Conservation (phyloP, 2,329 filamentous ascomycete species). For the Aspergillus viridinutans region DNA sequence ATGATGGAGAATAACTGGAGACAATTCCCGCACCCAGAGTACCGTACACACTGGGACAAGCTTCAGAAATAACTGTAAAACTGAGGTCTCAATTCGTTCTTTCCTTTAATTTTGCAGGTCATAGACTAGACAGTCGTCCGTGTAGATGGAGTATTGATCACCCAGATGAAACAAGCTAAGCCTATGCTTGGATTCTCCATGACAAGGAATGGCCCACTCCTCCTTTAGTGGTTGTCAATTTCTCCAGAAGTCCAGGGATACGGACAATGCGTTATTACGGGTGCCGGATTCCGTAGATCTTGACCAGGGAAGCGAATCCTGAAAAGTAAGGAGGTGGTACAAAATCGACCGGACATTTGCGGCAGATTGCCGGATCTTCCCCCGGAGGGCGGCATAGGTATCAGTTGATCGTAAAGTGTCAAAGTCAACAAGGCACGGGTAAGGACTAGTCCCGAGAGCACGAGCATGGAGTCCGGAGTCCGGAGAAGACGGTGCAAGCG, state of each 20-base stretch:
- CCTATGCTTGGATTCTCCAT: not conserved
- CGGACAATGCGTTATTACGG: too few species aligned
- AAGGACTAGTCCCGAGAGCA: too few species aligned
- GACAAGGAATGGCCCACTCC: not conserved
- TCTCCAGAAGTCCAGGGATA: too few species aligned
- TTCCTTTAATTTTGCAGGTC: not conserved
- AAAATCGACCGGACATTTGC: not conserved
- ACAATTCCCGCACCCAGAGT: not conserved
- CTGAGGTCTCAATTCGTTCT: not conserved
- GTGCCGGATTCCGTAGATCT: not conserved
- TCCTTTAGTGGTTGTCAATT: too few species aligned
- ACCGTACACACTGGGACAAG: not conserved
- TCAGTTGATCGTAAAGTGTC: not conserved
- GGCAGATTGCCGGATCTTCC: not conserved
- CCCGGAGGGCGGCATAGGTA: not conserved
- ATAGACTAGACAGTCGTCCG: not conserved
- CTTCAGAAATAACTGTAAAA: not conserved
- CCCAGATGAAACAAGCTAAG: slow-evolving; percentile 10
- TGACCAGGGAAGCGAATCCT: not conserved
- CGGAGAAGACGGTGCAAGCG: not conserved
- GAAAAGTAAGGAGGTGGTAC: not conserved
- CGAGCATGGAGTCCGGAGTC: not conserved
- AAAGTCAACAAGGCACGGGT: too few species aligned
- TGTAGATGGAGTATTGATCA: slow-evolving; percentile 1
- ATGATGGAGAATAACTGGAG: not conserved